Base-by-base conservation (phyloP, 768 basidiomycete species). In the Trametes meyenii region DNA sequence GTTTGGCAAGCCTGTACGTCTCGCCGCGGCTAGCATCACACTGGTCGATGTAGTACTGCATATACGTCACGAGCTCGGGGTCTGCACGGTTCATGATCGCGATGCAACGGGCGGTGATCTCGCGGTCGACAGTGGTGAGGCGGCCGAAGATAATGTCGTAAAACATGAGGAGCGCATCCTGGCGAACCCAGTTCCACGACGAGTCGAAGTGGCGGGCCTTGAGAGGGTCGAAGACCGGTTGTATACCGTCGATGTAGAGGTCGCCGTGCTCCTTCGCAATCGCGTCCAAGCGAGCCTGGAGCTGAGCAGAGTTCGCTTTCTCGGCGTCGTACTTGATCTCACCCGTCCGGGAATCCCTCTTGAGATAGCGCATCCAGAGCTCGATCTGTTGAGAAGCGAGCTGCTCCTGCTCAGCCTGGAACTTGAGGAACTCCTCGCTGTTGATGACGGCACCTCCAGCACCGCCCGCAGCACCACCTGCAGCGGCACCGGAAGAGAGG, bases 131-230 rank as follows among this genome's bases (percentile, higher is more conserved):
- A 17, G 94, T 94, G 23, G 89, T 95, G 57, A 97, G 85, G 46
- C 90, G 88, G 50, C 97, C 97, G 67, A 95, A 94, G 68, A 99
- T 94, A 77, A 99, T 97, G 74, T 98, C 96, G 76, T 96, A 98
- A 79, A 88, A 98, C 94, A 99, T 96, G 61, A 94, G 79, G 26
- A 98, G 81, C 16, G 95, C 94, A 63, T 97, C 96, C 77, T 99
- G 97, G 62, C 96, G 89, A 46, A 90, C 96, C 97, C 97, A 99
- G 72, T 99, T 99, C 97, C 96, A 99, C 6, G 91, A 94, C 2
- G 96, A 98, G 73, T 98, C 96, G 80, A 99, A 98, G 72, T 90
- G 95, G 48, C 97, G 92, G 13, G 96, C 97, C 76, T 99, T 98
- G 69, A 98, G 81, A 2, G 92, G 88, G 70, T 96, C 93, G 75